phyloP scores from a whole-genome alignment of 2,329 filamentous ascomycete genomes.

The Penicillium sp. region DNA sequence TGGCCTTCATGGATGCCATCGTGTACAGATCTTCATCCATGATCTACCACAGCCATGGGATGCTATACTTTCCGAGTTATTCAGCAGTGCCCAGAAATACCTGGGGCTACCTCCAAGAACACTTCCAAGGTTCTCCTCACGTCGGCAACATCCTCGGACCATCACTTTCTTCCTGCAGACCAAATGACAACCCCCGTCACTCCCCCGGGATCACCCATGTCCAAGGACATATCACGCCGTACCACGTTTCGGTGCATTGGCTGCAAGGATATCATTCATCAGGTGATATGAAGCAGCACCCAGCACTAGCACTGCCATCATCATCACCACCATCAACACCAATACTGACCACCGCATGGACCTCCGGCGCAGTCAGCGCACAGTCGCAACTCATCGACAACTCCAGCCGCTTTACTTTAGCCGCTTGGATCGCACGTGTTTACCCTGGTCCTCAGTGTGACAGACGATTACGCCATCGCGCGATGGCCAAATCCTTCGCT shows the following conservation, averaged over 20 bases:
- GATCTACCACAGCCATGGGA: neutral
- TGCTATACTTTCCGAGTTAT: neutral
- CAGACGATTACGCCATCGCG: conserved; percentile 16
- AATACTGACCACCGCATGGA: conserved; percentile 12
- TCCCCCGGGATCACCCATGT: conserved; percentile 20
- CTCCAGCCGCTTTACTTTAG: neutral
- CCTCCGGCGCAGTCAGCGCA: neutral
- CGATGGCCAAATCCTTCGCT: conserved; percentile 26
- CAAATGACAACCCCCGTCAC: conserved; percentile 12
- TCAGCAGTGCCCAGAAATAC: neutral
- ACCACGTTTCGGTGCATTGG: conserved; percentile 30
- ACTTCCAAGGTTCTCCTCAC: neutral
- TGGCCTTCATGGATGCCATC: neutral
- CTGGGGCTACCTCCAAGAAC: neutral
- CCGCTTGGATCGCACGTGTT: conserved; percentile 17
- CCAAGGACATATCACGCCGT: conserved; percentile 27
- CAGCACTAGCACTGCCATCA: neutral
- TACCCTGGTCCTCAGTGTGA: conserved; percentile 16
- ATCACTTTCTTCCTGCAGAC: conserved; percentile 15
- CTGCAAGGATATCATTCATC: conserved; percentile 19
- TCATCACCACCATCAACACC: neutral
- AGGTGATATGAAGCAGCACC: conserved; percentile 17
- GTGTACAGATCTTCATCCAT: neutral
- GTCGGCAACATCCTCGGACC: neutral
- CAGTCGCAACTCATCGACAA: no score